Base-by-base conservation (phyloP, 805 yeast genomes). In the Ogataea paradorogensis region DNA sequence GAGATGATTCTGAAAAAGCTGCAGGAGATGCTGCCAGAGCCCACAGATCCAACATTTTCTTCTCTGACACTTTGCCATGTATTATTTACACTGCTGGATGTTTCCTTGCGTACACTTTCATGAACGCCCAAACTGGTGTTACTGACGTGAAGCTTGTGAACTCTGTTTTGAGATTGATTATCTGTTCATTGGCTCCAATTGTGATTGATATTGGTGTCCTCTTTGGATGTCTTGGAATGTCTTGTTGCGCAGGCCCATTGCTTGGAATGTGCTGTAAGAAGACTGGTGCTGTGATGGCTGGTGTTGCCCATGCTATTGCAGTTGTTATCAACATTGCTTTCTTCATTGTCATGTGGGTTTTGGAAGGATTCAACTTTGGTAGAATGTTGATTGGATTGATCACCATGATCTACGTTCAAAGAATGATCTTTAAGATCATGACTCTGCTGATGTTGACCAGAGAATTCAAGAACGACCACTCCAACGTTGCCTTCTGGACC, bases 401-500 rank as follows among this genome's bases (percentile, higher is more conserved):
- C 43, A 80, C 96, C 26, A 79, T 82, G 76, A 74, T 91, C 50
- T 84, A 90, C 67, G 71, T 86, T 57, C 96, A 95, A 74, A 82
- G 97, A 70, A 67, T 84, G 38, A 63, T 93, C 52, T 85, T 91
- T 78, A 89, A 89, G 73, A 62, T 83, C 55, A 72, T 93, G 73
- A 86, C 95, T 9, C 70, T 83, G 38, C 66, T 79, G 51, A 70
- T 82, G 66, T 73, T 95, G 61, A 87, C 97, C 38, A 82, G 99
- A 73, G 99, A 93, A 71, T 89, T 89, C 74, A 88, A 88, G 81
- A 86, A 85, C 56, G 97, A 91, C 68, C 87, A 82, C 61, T 74
- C 98, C 26, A 93, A 93, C 71, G 84, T 95, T 55, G 98, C 99
- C 21, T 93, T 95, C 95, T 93, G 99, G 99, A 86, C 96, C 43